Conservation (phyloP, 2,329 filamentous ascomycete species). For the Fusarium succisae region DNA sequence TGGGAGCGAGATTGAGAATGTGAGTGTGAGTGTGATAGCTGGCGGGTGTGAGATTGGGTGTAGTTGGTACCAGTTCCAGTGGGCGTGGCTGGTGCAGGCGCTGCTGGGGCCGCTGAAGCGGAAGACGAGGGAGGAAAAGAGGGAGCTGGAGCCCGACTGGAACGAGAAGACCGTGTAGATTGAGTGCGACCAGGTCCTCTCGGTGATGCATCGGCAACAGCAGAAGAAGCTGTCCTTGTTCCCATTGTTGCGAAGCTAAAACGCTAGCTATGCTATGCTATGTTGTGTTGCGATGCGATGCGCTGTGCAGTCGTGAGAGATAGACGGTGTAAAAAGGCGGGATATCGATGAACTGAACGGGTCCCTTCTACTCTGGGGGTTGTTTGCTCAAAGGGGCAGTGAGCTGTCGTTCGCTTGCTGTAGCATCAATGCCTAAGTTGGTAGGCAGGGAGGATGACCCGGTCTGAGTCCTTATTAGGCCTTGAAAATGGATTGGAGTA, state of each 20-base stretch:
- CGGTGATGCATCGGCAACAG: conserved; percentile 38
- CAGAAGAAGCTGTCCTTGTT: conserved; percentile 38
- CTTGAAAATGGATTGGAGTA: conserved; percentile 10
- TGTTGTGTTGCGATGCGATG: conserved; percentile 1
- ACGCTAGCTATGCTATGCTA: conserved; percentile 5
- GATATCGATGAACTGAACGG: conserved; percentile 21
- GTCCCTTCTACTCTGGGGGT: conserved; percentile 15
- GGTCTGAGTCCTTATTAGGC: not conserved
- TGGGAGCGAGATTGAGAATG: conserved; percentile 35
- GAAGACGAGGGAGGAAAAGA: conserved; percentile 30
- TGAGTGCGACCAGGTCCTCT: conserved; percentile 48
- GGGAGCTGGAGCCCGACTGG: conserved; percentile 31
- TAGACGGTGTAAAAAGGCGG: conserved; percentile 26
- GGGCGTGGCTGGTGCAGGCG: conserved; percentile 37
- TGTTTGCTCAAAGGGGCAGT: conserved; percentile 32
- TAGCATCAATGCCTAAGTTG: conserved; percentile 23
- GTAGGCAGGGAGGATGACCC: conserved; percentile 11
- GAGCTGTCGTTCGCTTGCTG: conserved; percentile 18
- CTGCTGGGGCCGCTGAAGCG: conserved; percentile 30
- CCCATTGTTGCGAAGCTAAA: conserved; percentile 29
- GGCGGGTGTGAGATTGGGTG: conserved; percentile 38
- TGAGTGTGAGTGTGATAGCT: conserved; percentile 39
- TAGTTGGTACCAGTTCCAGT: conserved; percentile 38
- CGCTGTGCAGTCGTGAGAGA: conserved; percentile 9
- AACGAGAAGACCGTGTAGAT: conserved; percentile 48